Conservation (phyloP, 352 stramenopile genomes). For the Pythium vanterpoolii region DNA sequence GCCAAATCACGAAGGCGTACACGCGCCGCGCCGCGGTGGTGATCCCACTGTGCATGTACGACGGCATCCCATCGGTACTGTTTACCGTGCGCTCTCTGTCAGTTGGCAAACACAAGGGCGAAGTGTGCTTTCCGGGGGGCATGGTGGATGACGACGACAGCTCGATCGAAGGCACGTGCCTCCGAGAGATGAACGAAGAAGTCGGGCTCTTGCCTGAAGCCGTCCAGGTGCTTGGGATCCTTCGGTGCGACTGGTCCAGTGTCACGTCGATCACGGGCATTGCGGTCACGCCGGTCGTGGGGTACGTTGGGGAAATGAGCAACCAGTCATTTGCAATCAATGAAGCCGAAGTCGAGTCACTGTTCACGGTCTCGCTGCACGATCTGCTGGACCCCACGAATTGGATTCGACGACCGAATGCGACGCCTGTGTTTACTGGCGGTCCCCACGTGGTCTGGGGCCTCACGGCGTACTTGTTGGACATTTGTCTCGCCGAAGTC, state of each 20-base stretch:
- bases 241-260: constrained; percentile 95
- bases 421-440: constrained; percentile 92
- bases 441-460: constrained; percentile 96
- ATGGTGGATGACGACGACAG: constrained; percentile 92
- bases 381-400: constrained; percentile 85
- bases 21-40: constrained; percentile 91
- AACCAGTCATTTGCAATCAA: constrained; percentile 92
- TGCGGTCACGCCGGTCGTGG: constrained; percentile 97
- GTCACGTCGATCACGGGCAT: constrained; percentile 95
- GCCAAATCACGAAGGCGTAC: constrained; percentile 93
- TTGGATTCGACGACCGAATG: constrained; percentile 75
- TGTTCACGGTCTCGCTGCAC: constrained; percentile 93
- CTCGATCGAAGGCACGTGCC: constrained; percentile 95
- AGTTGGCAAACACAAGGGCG: constrained; percentile 92
- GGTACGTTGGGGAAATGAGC: constrained; percentile 93
- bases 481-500: constrained; percentile 82
- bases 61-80: constrained; percentile 93
- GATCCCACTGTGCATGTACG: constrained; percentile 95
- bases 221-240: constrained; percentile 92
- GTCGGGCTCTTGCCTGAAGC: constrained; percentile 83
- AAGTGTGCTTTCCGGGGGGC: constrained; percentile 96
- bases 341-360: constrained; percentile 93
- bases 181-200: constrained; percentile 98
- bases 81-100: constrained; percentile 93
- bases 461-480: constrained; percentile 94